Evolutionary conservation across 2,329 filamentous ascomycete genomes (phyloP).

Genomic region (Xylaria sp.): DNA sequence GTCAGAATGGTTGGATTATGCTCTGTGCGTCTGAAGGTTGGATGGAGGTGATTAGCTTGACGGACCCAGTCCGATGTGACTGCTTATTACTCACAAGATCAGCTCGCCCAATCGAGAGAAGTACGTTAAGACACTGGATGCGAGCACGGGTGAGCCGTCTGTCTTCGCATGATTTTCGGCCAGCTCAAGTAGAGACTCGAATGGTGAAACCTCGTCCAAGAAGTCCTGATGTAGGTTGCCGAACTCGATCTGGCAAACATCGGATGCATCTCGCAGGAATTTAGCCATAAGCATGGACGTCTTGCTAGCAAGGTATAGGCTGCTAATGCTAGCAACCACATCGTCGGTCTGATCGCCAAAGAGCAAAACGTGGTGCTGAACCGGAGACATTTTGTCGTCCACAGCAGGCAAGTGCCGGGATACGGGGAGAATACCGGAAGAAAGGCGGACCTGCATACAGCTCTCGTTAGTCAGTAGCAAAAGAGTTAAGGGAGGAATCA

Average conservation of each 20-base stretch:
- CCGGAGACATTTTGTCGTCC: background rate
- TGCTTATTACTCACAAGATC: conserved; percentile 13
- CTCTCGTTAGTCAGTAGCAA: background rate
- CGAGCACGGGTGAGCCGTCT: conserved; percentile 15
- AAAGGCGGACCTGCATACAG: background rate
- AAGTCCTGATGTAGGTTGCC: conserved; percentile 13
- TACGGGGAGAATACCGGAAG: too few species aligned
- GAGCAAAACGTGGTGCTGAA: conserved; percentile 14
- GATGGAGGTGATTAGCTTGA: background rate
- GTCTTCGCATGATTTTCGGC: conserved; percentile 16
- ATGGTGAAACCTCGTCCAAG: conserved; percentile 10
- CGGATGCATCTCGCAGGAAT: conserved; percentile 17
- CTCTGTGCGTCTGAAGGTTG: conserved; percentile 9
- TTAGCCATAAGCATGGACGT: conserved; percentile 9
- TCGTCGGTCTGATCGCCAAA: conserved; percentile 21
- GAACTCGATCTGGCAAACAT: conserved; percentile 17
- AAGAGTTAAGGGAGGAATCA: background rate
- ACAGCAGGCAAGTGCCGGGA: background rate
- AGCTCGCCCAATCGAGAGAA: conserved; percentile 18
- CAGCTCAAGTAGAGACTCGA: conserved; percentile 18
- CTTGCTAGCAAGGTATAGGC: conserved; percentile 11
- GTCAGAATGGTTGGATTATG: conserved; percentile 14
- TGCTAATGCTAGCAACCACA: conserved; percentile 4
- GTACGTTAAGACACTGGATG: conserved; percentile 16
- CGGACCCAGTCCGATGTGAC: background rate